Conservation (phyloP, 768 basidiomycete species). For the Kwoniella botswanensis region DNA sequence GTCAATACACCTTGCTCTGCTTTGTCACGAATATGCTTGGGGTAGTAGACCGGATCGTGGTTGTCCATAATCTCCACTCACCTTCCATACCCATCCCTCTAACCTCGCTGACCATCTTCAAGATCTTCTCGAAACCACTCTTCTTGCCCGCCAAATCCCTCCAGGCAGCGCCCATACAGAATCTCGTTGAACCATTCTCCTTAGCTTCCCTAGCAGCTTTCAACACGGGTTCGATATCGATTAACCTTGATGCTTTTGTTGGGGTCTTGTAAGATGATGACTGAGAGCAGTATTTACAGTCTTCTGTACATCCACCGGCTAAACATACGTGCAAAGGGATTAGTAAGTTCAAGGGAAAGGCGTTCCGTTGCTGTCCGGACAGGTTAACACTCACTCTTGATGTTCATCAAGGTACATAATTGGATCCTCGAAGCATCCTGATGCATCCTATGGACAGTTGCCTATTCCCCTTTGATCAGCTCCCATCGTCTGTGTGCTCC, state of each 20-base stretch:
- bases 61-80: slow-evolving; percentile 26
- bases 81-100: slow-evolving; percentile 95
- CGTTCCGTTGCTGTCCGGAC: too few species aligned
- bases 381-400: slow-evolving; percentile 73
- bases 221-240: slow-evolving; percentile 89
- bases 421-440: slow-evolving; percentile 91
- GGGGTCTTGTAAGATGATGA: slow-evolving; percentile 89
- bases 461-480: slow-evolving; percentile 31
- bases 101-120: slow-evolving; percentile 77
- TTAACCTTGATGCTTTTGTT: slow-evolving; percentile 83
- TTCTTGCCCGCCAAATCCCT: slow-evolving; percentile 90
- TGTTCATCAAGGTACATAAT: slow-evolving; percentile 97
- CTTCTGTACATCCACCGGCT: slow-evolving; percentile 96
- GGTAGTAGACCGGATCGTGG: not conserved
- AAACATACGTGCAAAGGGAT: not conserved
- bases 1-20: not conserved
- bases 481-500: not conserved
- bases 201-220: slow-evolving; percentile 92
- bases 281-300: slow-evolving; percentile 98
- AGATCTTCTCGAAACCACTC: slow-evolving; percentile 88
- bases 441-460: slow-evolving; percentile 78
- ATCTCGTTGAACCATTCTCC: slow-evolving; percentile 93
- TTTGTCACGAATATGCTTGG: not conserved
- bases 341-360: too few species aligned
- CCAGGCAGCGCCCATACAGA: slow-evolving; percentile 99